Base-by-base conservation (phyloP, 352 stramenopile genomes). In the Phytophthora ohioensis region DNA sequence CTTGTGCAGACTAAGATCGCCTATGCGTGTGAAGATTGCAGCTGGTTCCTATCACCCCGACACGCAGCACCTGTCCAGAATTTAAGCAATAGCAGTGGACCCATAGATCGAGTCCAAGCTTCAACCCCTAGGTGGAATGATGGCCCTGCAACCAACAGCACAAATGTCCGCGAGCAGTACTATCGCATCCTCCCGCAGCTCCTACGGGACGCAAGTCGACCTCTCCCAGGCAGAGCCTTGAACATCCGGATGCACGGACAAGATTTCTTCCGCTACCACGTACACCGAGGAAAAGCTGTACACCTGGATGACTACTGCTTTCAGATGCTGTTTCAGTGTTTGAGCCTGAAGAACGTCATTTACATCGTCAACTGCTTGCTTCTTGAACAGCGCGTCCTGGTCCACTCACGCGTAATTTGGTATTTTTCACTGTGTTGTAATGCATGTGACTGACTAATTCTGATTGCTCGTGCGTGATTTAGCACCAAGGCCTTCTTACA, bases 311-410 rank as follows among this genome's bases (percentile, higher is more conserved):
- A 93, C 75, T 86, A 87, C 52, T 94, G 86, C 70, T 94, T 93
- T 68, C 79, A 89, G 51, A 66, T 91, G 54, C 72, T 96, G 8
- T 96, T 96, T 73, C 82, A 93, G 72, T 92, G 85, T 52, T 76
- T 96, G 45, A 91, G 82, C 51, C 66, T 91, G 46, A 87, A 90
- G 63, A 92, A 92, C 63, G 79, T 96, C n/a, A 55, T 96, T 45
- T 90, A 88, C 66, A 75, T 96, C 36, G 46, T 94, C 60, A 93
- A 93, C 72, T 92, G 84, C 67, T 81, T 96, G 48, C 83, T 96
- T 45, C 77, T 92, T 46, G 89, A 96, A 73, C 89, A 96, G 67
- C 86, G 89, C 8, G 76, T 96, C 13, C 73, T 96, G 64, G 78
- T 96, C 36, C 89, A 96, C 58, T 93, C 85, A 3, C 93, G 78